A percentile compares a stretch with the other conserved stretches of the same genome.
These are phyloP conservation scores for Calonectria pauciramosa DNA, from an alignment of 2,329 filamentous ascomycete species.

Conservation along the genomic window DNA sequence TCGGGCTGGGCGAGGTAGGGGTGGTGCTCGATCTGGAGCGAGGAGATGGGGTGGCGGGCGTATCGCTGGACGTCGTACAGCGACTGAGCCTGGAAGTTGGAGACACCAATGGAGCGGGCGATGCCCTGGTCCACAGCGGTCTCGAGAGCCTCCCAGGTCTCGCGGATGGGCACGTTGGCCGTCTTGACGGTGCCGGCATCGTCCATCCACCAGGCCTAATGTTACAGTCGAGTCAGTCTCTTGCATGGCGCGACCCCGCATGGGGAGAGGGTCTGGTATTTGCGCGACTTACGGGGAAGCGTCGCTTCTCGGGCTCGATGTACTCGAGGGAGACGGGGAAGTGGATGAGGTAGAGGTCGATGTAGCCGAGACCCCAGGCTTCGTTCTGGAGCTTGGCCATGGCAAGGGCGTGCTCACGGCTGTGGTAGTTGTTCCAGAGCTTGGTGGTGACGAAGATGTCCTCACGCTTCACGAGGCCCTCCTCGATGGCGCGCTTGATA, in stretches of 20 bases:
- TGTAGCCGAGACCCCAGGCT: slow-evolving; percentile 87
- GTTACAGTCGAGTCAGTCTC: background rate
- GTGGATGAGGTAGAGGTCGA: slow-evolving; percentile 88
- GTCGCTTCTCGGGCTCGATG: slow-evolving; percentile 56
- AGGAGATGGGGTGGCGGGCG: slow-evolving; percentile 64
- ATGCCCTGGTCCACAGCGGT: slow-evolving; percentile 75
- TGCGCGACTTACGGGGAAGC: slow-evolving; percentile 50
- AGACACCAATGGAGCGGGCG: slow-evolving; percentile 79
- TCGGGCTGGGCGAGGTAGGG: slow-evolving; percentile 74
- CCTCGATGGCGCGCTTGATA: slow-evolving; percentile 67
- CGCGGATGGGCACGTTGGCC: slow-evolving; percentile 76
- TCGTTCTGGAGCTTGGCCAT: slow-evolving; percentile 81
- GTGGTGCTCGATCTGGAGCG: slow-evolving; percentile 78
- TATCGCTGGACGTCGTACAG: slow-evolving; percentile 74
- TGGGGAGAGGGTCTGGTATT: background rate
- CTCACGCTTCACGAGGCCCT: slow-evolving; percentile 75
- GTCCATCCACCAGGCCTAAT: slow-evolving; percentile 54
- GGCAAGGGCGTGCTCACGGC: slow-evolving; percentile 78
- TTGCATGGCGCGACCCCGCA: slow-evolving; percentile 2
- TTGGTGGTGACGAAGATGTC: slow-evolving; percentile 93
- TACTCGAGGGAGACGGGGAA: slow-evolving; percentile 64
- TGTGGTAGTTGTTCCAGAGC: slow-evolving; percentile 92
- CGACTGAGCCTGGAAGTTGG: slow-evolving; percentile 77
- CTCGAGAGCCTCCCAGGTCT: slow-evolving; percentile 87
- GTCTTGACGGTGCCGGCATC: slow-evolving; percentile 63